Evolutionary conservation across 306 rosid genomes (phyloP).

Genomic region (Arachis stenosperma): DNA sequence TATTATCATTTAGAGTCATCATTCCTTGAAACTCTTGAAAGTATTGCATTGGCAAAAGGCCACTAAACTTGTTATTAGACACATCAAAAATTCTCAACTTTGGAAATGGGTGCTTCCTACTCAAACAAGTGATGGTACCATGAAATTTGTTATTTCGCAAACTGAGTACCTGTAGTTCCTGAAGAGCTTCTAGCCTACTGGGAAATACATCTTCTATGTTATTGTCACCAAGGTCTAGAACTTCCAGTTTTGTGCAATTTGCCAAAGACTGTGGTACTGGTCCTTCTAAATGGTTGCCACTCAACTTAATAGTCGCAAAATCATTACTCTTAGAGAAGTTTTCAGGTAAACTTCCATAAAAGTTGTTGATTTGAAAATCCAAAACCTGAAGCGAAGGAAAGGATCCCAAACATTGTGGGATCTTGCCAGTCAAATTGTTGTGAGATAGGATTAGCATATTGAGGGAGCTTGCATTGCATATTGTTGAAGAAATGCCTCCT

Average conservation of each 20-base stretch:
- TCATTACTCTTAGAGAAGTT: not conserved
- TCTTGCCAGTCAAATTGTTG: slow-evolving; percentile 19
- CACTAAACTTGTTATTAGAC: slow-evolving; percentile 31
- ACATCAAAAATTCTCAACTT: slow-evolving; percentile 7
- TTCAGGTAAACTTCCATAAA: slow-evolving; percentile 29
- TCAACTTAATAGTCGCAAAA: slow-evolving; percentile 34
- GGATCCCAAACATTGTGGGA: slow-evolving; percentile 40
- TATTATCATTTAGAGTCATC: not conserved
- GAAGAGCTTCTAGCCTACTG: slow-evolving; percentile 41
- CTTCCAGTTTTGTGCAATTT: not conserved
- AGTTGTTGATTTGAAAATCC: slow-evolving; percentile 39
- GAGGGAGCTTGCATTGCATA: slow-evolving; percentile 31
- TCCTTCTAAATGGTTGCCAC: slow-evolving; percentile 42
- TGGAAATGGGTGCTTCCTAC: not conserved
- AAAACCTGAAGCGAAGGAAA: not conserved
- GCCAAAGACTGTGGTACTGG: slow-evolving; percentile 30
- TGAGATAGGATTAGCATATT: not conserved
- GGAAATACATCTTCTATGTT: slow-evolving; percentile 42
- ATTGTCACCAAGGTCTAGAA: slow-evolving; percentile 53
- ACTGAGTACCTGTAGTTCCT: slow-evolving; percentile 38
- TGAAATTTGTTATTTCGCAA: slow-evolving; percentile 43
- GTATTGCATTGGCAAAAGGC: slow-evolving; percentile 26
- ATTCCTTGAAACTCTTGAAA: slow-evolving; percentile 39
- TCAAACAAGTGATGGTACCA: slow-evolving; percentile 40
- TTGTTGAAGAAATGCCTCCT: slow-evolving; percentile 12